A percentile compares a stretch with the other conserved stretches of the same genome.
Evolutionary conservation across 345 rosid species (phyloP).

Genomic region (Cochlearia excelsa): DNA sequence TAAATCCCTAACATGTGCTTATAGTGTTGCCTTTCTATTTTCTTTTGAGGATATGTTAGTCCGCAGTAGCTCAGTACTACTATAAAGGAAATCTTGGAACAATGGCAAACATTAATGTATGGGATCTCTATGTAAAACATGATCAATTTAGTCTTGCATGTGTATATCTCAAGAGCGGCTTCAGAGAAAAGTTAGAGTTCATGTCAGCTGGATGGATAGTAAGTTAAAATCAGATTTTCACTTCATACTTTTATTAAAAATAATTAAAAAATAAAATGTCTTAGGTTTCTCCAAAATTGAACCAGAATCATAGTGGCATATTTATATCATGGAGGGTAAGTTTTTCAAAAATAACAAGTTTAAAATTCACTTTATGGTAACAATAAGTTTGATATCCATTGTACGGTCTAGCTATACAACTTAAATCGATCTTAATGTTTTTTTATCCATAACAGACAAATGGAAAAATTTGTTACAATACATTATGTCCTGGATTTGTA

Average conservation of each 20-base stretch:
- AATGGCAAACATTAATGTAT: conserved; percentile 21
- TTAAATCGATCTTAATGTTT: background rate
- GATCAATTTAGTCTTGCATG: conserved; percentile 25
- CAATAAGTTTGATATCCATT: background rate
- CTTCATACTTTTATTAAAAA: background rate
- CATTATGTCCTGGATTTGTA: conserved; percentile 26
- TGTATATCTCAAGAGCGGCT: background rate
- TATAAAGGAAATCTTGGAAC: conserved; percentile 1
- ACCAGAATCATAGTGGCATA: conserved; percentile 20
- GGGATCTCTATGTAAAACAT: conserved; percentile 17
- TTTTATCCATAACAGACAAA: conserved; percentile 6
- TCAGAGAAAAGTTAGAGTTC: too few species aligned
- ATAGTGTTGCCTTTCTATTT: too few species aligned
- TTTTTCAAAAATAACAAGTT: background rate
- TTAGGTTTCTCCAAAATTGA: conserved; percentile 17
- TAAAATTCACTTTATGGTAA: too few species aligned
- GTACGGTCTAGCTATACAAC: background rate
- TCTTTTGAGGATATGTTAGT: too few species aligned
- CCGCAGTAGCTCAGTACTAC: conserved; percentile 8
- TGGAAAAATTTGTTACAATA: conserved; percentile 18
- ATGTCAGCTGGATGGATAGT: background rate
- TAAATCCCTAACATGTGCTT: too few species aligned
- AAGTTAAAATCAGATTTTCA: conserved; percentile 4
- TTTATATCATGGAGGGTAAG: conserved; percentile 25
- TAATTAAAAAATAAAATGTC: background rate